These are phyloP conservation scores for Eucalyptus shirleyi DNA, from an alignment of 345 rosid genomes.

Conservation along the genomic window DNA sequence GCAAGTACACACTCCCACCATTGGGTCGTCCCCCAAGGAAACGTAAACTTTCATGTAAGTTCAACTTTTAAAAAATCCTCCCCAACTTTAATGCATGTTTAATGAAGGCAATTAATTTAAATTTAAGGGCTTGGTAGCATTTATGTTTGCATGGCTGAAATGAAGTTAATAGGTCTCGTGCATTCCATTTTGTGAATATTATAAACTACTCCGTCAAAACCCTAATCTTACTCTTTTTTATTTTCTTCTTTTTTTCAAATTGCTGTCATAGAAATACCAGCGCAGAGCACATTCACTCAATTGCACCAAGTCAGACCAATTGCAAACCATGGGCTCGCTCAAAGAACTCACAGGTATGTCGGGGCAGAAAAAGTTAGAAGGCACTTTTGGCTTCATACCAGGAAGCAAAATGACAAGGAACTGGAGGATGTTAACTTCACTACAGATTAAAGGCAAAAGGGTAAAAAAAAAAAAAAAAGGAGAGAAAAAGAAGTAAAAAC, in stretches of 20 bases:
- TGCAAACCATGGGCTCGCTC: background rate
- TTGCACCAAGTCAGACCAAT: background rate
- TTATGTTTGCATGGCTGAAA: background rate
- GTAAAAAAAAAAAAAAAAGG: background rate
- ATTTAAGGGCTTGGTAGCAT: background rate
- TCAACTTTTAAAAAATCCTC: background rate
- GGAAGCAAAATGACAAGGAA: slow-evolving; percentile 9
- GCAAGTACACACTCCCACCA: background rate
- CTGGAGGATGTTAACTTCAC: background rate
- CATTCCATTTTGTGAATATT: background rate
- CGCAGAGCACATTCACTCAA: background rate
- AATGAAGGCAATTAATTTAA: background rate
- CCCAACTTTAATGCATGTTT: background rate
- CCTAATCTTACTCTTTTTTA: background rate
- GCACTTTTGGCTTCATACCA: slow-evolving; percentile 14
- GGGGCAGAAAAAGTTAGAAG: background rate
- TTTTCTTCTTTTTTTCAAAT: background rate
- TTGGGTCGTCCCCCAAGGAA: background rate
- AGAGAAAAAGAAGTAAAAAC: background rate
- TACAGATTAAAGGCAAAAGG: slow-evolving; percentile 1
- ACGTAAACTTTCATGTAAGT: background rate
- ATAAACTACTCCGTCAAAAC: background rate
- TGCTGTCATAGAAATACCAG: background rate
- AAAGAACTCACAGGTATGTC: background rate
- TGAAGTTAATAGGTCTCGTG: background rate